These are phyloP conservation scores for Brassica incana DNA, from an alignment of 345 rosid species.

Conservation along the genomic window DNA sequence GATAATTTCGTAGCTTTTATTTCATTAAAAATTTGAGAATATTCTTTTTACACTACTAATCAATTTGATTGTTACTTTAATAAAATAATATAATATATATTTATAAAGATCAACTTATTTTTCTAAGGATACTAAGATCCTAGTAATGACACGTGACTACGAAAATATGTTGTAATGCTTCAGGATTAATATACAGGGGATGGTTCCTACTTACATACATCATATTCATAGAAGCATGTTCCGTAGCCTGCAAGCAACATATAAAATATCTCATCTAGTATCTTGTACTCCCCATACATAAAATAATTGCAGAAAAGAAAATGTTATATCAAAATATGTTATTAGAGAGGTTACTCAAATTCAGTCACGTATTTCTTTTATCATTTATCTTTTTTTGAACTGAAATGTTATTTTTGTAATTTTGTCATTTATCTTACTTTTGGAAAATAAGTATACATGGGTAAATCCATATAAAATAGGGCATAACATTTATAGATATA, in stretches of 20 bases:
- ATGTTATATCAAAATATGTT: not conserved
- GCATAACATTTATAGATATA: not conserved
- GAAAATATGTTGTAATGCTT: too few relatives aligned
- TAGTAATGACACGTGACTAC: too few relatives aligned
- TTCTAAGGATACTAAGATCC: too few relatives aligned
- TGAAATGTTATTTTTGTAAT: not conserved
- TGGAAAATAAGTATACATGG: not conserved
- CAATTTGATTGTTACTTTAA: too few relatives aligned
- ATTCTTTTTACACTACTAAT: too few relatives aligned
- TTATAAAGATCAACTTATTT: too few relatives aligned
- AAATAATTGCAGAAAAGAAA: too few relatives aligned
- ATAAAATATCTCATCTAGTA: not conserved
- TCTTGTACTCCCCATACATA: not conserved
- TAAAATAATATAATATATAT: too few relatives aligned
- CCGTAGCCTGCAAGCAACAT: slow-evolving; percentile 47
- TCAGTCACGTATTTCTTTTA: not conserved
- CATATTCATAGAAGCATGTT: slow-evolving; percentile 41
- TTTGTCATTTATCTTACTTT: not conserved
- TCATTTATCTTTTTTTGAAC: too few relatives aligned
- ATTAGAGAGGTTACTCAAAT: not conserved
- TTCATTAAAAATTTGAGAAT: too few relatives aligned
- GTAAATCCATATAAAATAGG: not conserved
- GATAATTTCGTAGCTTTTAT: too few relatives aligned
- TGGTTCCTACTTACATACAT: slow-evolving; percentile 47
- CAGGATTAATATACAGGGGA: too few relatives aligned